Percentiles rank a stretch among this genome's conserved stretches.
Evolutionary conservation across 73 alveolate species (phyloP).

Genomic region (Symbiodinium pilosum): DNA sequence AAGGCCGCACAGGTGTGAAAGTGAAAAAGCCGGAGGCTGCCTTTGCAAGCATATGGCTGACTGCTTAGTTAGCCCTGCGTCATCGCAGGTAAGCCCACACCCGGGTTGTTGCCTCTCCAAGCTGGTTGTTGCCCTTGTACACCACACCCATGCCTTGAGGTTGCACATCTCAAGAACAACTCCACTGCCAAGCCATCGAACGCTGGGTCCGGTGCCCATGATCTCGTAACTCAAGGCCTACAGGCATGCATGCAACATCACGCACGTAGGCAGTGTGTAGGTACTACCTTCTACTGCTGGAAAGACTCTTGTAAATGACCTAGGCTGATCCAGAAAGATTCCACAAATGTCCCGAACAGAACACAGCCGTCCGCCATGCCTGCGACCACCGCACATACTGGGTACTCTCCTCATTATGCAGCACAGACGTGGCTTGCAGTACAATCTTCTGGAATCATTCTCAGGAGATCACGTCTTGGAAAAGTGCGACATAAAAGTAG

Average conservation of each 20-base stretch:
- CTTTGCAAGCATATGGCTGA: not conserved
- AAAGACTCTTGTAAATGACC: no score
- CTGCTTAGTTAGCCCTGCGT: not conserved
- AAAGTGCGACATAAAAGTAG: conserved; percentile 78
- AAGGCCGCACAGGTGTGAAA: conserved; percentile 87
- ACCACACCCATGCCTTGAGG: conserved; percentile 84
- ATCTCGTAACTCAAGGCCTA: conserved; percentile 84
- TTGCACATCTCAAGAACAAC: not conserved
- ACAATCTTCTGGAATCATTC: no score
- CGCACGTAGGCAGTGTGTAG: not conserved
- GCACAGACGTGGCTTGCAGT: not conserved
- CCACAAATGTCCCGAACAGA: no score
- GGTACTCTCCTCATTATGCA: conserved; percentile 37
- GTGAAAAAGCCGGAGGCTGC: conserved; percentile 79
- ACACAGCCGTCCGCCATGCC: conserved; percentile 17
- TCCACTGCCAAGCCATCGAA: not conserved
- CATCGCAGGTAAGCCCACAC: not conserved
- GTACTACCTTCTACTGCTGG: not conserved
- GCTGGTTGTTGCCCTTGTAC: conserved; percentile 89
- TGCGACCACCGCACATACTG: conserved; percentile 94
- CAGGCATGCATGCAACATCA: no score
- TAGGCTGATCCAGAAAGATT: no score
- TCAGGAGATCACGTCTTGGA: conserved; percentile 38
- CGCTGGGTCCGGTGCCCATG: conserved; percentile 45
- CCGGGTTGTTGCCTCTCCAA: conserved; percentile 21